Evolutionary conservation across 2,329 filamentous ascomycete genomes (phyloP), one percentile per base, ranked within the genome.

Genomic region (Aspergillus aculeatus): DNA sequence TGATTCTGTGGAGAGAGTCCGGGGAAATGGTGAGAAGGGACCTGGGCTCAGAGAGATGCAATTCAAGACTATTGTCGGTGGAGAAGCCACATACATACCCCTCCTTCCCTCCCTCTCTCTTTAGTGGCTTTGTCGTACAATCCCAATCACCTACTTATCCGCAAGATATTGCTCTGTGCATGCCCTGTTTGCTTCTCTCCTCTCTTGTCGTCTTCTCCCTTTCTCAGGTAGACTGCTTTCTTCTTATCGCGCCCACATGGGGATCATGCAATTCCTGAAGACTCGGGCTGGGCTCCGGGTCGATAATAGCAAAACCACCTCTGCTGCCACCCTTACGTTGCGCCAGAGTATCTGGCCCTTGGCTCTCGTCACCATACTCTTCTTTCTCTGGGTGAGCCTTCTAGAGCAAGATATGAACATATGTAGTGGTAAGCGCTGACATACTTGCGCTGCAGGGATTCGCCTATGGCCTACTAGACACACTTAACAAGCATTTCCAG

Each of bases 401-500:
- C 11, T n/a, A 44, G 16, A 44, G 7, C 53, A 19, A 48, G 26
- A 24, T 12, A 19, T 12, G n/a, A 48, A 24, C 16, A 26, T 26
- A 9, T 47, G 26, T 10, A 12, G n/a, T 29, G 23, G 24, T 14
- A 12, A 2, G 16, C 21, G 9, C 26, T 44, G 44, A 63, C n/a
- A 19, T 19, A 11, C 4, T 16, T 29, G 10, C 44, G 14, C 26
- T 41, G 24, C 65, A 77, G 75, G 79, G 80, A 5, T 80, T 81
- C 56, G 77, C 79, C 31, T 82, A 82, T 66, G 79, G 80, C n/a
- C 64, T 83, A 63, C 68, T 80, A 32, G 80, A 82, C 68, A 80
- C 80, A 4, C 69, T 83, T 51, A 83, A 83, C 68, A 81, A 82
- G 59, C 83, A 86, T 69, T 86, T 86, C 71, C 84, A 86, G 64